Conservation (phyloP, 1,139 yeast genomes). For the Suhomyces choctaworum region DNA sequence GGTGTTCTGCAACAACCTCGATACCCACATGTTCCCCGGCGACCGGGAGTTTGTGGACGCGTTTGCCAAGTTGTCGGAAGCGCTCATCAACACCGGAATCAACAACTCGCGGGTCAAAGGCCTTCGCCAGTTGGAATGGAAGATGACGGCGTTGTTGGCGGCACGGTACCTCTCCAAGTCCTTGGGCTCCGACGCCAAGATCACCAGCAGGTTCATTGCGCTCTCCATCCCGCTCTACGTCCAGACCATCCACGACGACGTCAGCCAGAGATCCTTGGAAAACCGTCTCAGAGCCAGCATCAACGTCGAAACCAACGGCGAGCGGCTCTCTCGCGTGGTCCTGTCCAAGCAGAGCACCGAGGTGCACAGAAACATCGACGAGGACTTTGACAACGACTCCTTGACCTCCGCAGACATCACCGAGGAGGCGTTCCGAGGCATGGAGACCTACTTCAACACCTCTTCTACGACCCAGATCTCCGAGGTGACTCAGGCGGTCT, state of each 20-base stretch:
- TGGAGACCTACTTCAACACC: conserved; percentile 53
- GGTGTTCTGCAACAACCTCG: conserved; percentile 64
- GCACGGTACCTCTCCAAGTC: conserved; percentile 46
- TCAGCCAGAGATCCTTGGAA: conserved; percentile 20
- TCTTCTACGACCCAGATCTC: conserved; percentile 50
- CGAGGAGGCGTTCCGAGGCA: conserved; percentile 44
- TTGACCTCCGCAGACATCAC: conserved; percentile 29
- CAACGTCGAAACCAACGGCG: conserved; percentile 27
- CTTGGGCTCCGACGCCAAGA: conserved; percentile 40
- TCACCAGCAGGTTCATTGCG: conserved; percentile 39
- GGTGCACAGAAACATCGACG: conserved; percentile 23
- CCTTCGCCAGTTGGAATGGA: conserved; percentile 52
- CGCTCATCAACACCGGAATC: conserved; percentile 34
- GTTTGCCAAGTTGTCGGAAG: conserved; percentile 45
- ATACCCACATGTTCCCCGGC: conserved; percentile 70
- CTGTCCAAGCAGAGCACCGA: conserved; percentile 26
- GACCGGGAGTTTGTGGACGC: conserved; percentile 59
- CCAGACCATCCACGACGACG: conserved; percentile 26
- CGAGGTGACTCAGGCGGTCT: conserved; percentile 47
- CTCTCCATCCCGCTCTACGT: conserved; percentile 45
- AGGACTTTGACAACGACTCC: conserved; percentile 34
- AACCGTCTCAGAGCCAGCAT: conserved; percentile 26
- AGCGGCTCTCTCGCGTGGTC: conserved; percentile 27
- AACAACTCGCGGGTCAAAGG: conserved; percentile 18
- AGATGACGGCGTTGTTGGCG: conserved; percentile 46